phyloP scores from a whole-genome alignment of 805 yeast genomes.

The Starmerella etchellsii region DNA sequence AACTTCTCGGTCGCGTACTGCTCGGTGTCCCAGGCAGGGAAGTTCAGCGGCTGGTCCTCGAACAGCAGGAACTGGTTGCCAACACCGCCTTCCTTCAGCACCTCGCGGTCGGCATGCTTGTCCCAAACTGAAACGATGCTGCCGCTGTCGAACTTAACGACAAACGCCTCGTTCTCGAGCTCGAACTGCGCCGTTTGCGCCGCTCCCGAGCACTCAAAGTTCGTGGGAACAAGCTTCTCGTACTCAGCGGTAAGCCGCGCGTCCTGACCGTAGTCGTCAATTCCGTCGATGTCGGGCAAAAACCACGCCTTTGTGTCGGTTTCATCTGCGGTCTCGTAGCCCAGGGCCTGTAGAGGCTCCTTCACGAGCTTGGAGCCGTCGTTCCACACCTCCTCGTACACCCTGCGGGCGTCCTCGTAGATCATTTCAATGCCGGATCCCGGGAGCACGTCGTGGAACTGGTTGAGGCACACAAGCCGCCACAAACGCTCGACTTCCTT shows the following conservation, averaged over 20 bases:
- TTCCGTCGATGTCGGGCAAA: slow-evolving; percentile 14
- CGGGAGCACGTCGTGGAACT: slow-evolving; percentile 96
- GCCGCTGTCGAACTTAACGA: slow-evolving; percentile 50
- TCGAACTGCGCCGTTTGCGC: slow-evolving; percentile 19
- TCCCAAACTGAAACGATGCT: slow-evolving; percentile 54
- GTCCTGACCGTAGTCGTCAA: slow-evolving; percentile 1
- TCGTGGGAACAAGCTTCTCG: slow-evolving; percentile 1
- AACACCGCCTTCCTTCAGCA: slow-evolving; percentile 35
- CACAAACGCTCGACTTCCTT: slow-evolving; percentile 56
- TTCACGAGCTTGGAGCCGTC: slow-evolving; percentile 41
- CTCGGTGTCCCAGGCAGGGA: slow-evolving; percentile 98
- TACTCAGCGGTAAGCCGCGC: slow-evolving; percentile 6
- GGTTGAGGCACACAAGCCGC: slow-evolving; percentile 83
- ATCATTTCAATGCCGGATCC: slow-evolving; percentile 94
- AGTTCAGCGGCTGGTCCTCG: slow-evolving; percentile 80
- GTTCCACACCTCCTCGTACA: slow-evolving; percentile 46
- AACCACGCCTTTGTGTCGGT: slow-evolving; percentile 6
- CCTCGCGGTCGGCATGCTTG: slow-evolving; percentile 42
- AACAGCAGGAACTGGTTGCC: slow-evolving; percentile 53
- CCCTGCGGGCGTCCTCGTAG: slow-evolving; percentile 77
- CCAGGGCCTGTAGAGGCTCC: slow-evolving; percentile 38
- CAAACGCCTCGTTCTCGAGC: slow-evolving; percentile 49
- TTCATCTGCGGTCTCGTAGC: slow-evolving; percentile 14
- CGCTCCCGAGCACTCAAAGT: not conserved
- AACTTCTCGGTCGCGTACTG: slow-evolving; percentile 68